Conservation (phyloP, 192 early-diverging fungal genomes). For the Backusella tuberculispora region DNA sequence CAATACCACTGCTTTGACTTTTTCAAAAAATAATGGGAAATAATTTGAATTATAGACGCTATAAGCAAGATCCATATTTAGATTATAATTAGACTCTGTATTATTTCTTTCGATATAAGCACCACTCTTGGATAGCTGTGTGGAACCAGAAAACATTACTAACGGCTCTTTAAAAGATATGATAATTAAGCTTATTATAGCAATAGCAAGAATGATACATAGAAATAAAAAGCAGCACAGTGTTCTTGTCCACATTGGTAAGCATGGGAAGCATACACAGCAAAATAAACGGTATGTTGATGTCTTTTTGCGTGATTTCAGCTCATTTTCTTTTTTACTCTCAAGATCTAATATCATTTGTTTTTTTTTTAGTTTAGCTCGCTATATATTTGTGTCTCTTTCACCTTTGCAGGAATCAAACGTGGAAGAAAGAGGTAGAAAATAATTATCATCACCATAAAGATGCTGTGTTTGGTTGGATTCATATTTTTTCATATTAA, state of each 20-base stretch:
- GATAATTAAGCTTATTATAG: background rate
- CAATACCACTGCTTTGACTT: slow-evolving; percentile 16
- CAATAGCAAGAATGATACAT: slow-evolving; percentile 5
- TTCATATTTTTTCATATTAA: background rate
- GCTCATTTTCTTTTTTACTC: background rate
- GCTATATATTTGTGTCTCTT: background rate
- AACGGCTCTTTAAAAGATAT: slow-evolving; percentile 3
- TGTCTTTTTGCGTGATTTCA: background rate
- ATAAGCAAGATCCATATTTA: background rate
- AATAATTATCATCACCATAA: background rate
- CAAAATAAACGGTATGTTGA: slow-evolving; percentile 7
- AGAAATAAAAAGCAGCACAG: slow-evolving; percentile 25
- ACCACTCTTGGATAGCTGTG: background rate
- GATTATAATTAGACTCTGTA: slow-evolving; percentile 6
- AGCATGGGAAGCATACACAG: slow-evolving; percentile 26
- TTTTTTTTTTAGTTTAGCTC: background rate
- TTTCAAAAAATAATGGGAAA: slow-evolving; percentile 11
- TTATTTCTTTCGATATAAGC: background rate
- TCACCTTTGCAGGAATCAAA: slow-evolving; percentile 1
- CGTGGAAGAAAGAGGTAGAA: background rate
- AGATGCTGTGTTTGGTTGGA: background rate
- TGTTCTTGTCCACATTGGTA: slow-evolving; percentile 17
- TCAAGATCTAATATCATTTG: slow-evolving; percentile 2
- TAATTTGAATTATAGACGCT: slow-evolving; percentile 8
- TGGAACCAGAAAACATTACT: slow-evolving; percentile 3